Percentiles rank a stretch among this genome's conserved stretches.
These are phyloP conservation scores for Magnusiomyces fungicola DNA, from an alignment of 1,139 yeast genomes.

Conservation along the genomic window DNA sequence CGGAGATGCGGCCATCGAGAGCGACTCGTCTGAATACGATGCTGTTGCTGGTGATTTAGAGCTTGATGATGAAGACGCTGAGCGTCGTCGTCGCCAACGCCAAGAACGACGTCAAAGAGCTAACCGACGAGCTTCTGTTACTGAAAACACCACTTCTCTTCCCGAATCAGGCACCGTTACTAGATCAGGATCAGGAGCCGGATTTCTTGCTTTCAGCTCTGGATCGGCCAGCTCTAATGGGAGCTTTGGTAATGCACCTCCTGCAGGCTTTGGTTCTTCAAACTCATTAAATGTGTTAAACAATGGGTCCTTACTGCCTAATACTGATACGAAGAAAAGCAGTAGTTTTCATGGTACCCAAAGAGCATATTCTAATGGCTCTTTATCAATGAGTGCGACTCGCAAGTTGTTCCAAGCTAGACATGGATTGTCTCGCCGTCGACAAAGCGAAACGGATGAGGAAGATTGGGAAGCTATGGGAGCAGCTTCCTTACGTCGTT, in stretches of 20 bases:
- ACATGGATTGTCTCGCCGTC: conserved; percentile 10
- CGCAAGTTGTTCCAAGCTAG: not conserved
- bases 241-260: not conserved
- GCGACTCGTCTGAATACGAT: not conserved
- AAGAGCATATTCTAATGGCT: not conserved
- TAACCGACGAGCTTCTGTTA: not conserved
- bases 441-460: conserved; percentile 65
- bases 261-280: not conserved
- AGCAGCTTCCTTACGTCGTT: conserved; percentile 42
- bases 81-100: conserved; percentile 2
- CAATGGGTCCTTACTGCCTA: too few relatives aligned
- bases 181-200: not conserved
- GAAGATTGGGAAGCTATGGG: conserved; percentile 94
- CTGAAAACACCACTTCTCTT: not conserved
- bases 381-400: not conserved
- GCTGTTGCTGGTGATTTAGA: conserved; percentile 16
- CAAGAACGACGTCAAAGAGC: not conserved
- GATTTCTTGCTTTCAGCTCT: not conserved
- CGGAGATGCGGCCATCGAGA: not conserved
- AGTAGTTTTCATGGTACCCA: not conserved
- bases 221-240: not conserved
- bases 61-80: conserved; percentile 10
- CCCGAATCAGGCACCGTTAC: not conserved
- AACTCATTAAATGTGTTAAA: not conserved
- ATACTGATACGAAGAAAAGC: not conserved